A percentile compares a stretch with the other conserved stretches of the same genome.
These are phyloP conservation scores for Globisporangium canariense DNA, from an alignment of 352 stramenopile species.

Conservation along the genomic window DNA sequence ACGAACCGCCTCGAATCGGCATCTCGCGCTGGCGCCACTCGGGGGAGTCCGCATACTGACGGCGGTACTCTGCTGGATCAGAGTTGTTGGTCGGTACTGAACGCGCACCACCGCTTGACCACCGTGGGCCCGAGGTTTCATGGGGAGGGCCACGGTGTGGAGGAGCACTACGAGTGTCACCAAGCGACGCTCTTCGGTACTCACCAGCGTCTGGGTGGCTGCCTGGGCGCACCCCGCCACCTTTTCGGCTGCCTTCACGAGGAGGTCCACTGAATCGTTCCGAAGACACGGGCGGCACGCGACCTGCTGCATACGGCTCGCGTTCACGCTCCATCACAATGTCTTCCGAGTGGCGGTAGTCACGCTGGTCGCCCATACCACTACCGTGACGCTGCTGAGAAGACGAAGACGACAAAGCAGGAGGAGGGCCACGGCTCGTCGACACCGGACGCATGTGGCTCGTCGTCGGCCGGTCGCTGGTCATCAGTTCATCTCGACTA, in stretches of 20 bases:
- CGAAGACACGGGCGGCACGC: not conserved
- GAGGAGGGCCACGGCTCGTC: not conserved
- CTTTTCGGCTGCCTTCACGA: not conserved
- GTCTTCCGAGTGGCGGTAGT: conserved; percentile 5
- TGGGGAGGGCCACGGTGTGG: not conserved
- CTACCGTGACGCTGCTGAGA: not conserved
- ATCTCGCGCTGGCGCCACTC: conserved; percentile 35
- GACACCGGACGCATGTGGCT: conserved; percentile 8
- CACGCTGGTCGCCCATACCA: not conserved
- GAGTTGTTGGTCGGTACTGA: not conserved
- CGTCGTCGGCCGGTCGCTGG: not conserved
- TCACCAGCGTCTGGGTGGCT: not conserved
- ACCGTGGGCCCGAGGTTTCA: not conserved
- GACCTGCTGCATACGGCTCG: conserved; percentile 6
- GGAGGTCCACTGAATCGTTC: conserved; percentile 3
- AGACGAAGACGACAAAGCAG: not conserved
- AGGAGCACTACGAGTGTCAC: not conserved
- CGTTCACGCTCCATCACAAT: conserved; percentile 10
- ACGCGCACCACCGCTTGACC: conserved; percentile 1
- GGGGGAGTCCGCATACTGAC: conserved; percentile 30
- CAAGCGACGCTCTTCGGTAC: conserved; percentile 3
- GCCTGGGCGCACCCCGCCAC: not conserved
- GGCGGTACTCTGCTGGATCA: conserved; percentile 23
- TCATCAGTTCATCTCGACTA: conserved; percentile 10
- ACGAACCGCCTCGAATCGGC: not conserved